Base-by-base conservation (phyloP, 176 grass and related monocot genomes). In the Canna indica region DNA sequence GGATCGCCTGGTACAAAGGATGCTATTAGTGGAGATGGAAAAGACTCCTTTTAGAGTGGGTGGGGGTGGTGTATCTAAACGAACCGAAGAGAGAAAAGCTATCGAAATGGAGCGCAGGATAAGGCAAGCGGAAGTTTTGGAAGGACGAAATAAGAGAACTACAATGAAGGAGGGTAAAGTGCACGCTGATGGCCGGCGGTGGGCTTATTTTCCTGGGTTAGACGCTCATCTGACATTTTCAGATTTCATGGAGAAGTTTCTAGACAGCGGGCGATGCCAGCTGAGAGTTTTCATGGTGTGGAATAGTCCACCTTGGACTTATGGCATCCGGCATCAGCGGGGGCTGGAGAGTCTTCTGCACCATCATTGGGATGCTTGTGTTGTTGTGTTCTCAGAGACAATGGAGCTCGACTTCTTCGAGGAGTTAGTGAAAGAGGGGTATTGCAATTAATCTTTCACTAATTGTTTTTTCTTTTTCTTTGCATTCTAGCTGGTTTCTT, bases 271-370 rank as follows among this genome's bases (percentile, higher is more conserved):
- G 1, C 77, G 75, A 13, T 99, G 94, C 48, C 78, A 74, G 67
- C 68, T 88, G 73, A 99, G 67, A 73, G 90, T 99, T 45, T 90
- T 93, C 69, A 99, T 99, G 90, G 84, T 88, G 41, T 93, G 94
- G 94, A 99, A 93, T 85, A 93, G 94, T 76, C 89, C 86, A 2
- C 78, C 79, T 28, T 93, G 94, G 94, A 68, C 80, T 0, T 99
- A 80, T 33, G 86, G 84, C 17, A 72, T 93, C 28, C 80, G 94
- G 27, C 75, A 93, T 60, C 89, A 88, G 72, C 81, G 94, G 22
- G 90, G 94, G 5, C 41, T 99, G 11, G 94, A 93, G 75, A 99
- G 94, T 70, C 79, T 99, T 57, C 81, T 99, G n/a, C 69, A 59
- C 53, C 89, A 93, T 48, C 94, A 99, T 58, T 82, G 76, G 56